Conservation (phyloP, 208 protist genomes). For the Acanthamoeba triangularis region DNA sequence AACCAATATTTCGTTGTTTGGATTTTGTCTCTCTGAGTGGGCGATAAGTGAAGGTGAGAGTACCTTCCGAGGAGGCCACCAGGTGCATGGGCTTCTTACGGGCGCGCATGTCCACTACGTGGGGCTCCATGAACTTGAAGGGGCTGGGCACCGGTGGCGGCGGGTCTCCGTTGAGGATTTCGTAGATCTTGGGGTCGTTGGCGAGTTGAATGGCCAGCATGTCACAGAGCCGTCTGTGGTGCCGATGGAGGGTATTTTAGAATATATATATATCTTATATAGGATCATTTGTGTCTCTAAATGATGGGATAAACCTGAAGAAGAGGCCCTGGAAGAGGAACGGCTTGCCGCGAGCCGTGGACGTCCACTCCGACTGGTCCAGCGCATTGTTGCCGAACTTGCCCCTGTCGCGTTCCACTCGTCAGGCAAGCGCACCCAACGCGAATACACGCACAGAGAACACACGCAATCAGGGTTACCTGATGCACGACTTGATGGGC, state of each 20-base stretch:
- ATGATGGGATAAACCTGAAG: not conserved
- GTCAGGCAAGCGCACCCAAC: no score
- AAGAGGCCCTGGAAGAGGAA: conserved; percentile 47
- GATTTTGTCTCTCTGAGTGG: no score
- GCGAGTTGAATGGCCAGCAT: conserved; percentile 31
- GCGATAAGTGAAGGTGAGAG: not conserved
- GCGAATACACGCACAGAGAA: not conserved
- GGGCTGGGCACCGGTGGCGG: not conserved
- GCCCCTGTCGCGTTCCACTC: not conserved
- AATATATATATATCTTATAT: no score
- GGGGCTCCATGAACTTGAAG: conserved; percentile 51
- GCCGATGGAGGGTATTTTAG: not conserved
- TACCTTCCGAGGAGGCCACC: conserved; percentile 30
- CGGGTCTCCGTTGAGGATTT: conserved; percentile 37
- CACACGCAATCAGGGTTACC: not conserved
- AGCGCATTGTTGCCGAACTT: conserved; percentile 27
- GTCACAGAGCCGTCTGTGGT: conserved; percentile 4
- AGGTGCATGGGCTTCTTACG: conserved; percentile 50
- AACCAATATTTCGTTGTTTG: no score
- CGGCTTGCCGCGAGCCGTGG: not conserved
- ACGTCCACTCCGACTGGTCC: not conserved
- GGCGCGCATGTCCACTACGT: conserved; percentile 23
- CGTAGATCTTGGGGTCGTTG: conserved; percentile 2
- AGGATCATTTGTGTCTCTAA: not conserved
- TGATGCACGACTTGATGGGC: not conserved